Base-by-base conservation (phyloP, 108 stramenopile genomes). In the Cylindrotheca closterium region DNA sequence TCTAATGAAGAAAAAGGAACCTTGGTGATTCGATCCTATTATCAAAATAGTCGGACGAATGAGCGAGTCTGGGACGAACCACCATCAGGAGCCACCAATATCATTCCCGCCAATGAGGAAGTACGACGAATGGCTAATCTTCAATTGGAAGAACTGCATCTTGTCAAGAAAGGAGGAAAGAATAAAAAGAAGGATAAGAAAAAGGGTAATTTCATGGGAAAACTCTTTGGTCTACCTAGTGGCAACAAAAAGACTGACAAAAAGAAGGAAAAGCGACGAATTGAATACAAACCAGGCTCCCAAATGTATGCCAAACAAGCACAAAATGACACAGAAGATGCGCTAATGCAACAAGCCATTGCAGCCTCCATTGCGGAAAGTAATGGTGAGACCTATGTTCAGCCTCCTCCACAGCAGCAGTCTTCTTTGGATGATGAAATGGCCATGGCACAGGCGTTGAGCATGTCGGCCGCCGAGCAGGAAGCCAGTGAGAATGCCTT, bases 31-130 rank as follows among this genome's bases (percentile, higher is more conserved):
- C 85, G 91, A 0, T 79, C 80, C 24, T 92, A 82, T 67, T 92
- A 79, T 61, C 80, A 83, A 56, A 85, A 86, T 46, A 62, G 45
- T 42, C 75, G 80, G 30, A 88, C 87, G 7, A 65, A 68, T 1
- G 60, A 87, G 58, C 69, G 86, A 18, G 86, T 84, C 1, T 92
- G 91, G 91, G 91, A 92, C 58, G 91, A 92, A 61, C 91, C 87
- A 12, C 91, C 91, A 0, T 75, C 75, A 17, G 91, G 91, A 21
- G 91, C 91, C 1, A 79, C 85, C 27, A 61, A 65, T 1, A 76
- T 92, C 12, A 10, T 81, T 0, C 82, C 81, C 33, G 91, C 91
- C 4, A 63, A 76, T 1, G 55, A 73, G 2, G 84, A 85, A 59
- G 78, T 83, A 60, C 72, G 84, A 8, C 63, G 60, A 18, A 83